Percentiles rank a stretch among this genome's conserved stretches.
phyloP scores from a whole-genome alignment of 805 yeast species.

The Candida taoyuanica region DNA sequence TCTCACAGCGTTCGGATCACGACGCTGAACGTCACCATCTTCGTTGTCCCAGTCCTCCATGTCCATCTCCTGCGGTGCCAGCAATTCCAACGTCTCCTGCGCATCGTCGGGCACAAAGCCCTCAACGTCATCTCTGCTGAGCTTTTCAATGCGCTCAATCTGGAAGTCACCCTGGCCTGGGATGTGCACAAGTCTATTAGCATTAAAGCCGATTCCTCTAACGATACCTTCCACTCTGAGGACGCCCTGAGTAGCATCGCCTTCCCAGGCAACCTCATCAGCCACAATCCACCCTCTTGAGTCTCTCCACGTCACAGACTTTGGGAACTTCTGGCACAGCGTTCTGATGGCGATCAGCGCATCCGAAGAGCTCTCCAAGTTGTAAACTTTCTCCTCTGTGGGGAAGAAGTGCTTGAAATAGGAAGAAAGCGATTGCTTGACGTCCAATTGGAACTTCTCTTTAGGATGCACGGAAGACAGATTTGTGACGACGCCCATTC shows the following conservation, averaged over 20 bases:
- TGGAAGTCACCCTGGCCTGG: conserved; percentile 91
- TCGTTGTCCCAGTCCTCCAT: conserved; percentile 40
- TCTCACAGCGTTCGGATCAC: conserved; percentile 26
- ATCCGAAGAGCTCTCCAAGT: conserved; percentile 64
- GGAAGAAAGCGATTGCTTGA: conserved; percentile 57
- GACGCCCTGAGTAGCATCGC: conserved; percentile 31
- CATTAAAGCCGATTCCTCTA: conserved; percentile 80
- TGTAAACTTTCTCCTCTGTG: conserved; percentile 69
- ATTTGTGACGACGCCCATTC: conserved; percentile 75
- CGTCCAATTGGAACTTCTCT: conserved; percentile 71
- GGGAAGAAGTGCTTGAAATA: conserved; percentile 78
- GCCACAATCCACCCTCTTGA: conserved; percentile 84
- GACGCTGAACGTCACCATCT: conserved; percentile 28
- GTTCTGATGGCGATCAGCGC: conserved; percentile 67
- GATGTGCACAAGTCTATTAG: conserved; percentile 74
- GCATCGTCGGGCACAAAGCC: conserved; percentile 34
- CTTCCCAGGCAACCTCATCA: conserved; percentile 48
- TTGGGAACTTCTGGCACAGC: conserved; percentile 83
- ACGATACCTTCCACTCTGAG: conserved; percentile 76
- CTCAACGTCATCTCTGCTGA: conserved; percentile 29
- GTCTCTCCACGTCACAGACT: conserved; percentile 87
- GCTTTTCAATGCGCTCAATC: conserved; percentile 58
- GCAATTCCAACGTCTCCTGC: conserved; percentile 57
- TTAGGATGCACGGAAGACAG: conserved; percentile 62
- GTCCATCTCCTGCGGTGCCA: conserved; percentile 50